Evolutionary conservation across 2,329 filamentous ascomycete species (phyloP).

Genomic region (Talaromyces pinophilus): DNA sequence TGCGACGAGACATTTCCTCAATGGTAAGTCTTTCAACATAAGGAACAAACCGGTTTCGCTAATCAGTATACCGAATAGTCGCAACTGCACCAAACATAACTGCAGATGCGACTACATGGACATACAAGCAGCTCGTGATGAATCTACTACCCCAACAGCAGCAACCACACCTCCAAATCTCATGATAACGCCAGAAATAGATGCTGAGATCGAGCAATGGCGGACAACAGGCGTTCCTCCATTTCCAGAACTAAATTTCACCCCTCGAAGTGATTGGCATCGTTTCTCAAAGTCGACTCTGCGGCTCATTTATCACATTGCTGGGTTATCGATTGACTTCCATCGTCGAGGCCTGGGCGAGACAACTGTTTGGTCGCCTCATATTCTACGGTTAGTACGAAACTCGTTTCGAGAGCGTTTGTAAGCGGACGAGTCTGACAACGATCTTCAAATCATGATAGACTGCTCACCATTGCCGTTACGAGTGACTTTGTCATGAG

Average conservation of each 20-base stretch:
- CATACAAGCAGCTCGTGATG: constrained; percentile 63
- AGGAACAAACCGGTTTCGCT: neutral
- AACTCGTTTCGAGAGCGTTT: neutral
- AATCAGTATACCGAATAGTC: constrained; percentile 54
- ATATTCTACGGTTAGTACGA: constrained; percentile 78
- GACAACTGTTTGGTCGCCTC: constrained; percentile 88
- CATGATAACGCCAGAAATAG: constrained; percentile 83
- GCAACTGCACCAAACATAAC: constrained; percentile 99
- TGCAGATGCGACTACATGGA: constrained; percentile 98
- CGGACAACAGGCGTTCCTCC: constrained; percentile 80
- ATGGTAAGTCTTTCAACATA: constrained; percentile 60
- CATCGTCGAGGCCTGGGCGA: constrained; percentile 73
- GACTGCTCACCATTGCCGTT: constrained; percentile 79
- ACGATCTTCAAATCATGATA: constrained; percentile 38
- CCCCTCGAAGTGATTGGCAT: constrained; percentile 71
- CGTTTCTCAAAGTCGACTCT: constrained; percentile 75
- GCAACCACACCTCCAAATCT: constrained; percentile 60
- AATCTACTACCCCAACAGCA: constrained; percentile 44
- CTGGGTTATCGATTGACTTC: constrained; percentile 81
- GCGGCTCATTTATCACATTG: constrained; percentile 86
- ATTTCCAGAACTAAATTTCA: constrained; percentile 77
- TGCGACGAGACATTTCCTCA: constrained; percentile 98
- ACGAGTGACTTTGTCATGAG: constrained; percentile 90
- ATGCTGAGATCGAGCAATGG: constrained; percentile 80
- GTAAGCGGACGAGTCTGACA: neutral